Evolutionary conservation across 257 asterid species (phyloP), one percentile per base, ranked within the genome.

Genomic region (Agastache rugosa): DNA sequence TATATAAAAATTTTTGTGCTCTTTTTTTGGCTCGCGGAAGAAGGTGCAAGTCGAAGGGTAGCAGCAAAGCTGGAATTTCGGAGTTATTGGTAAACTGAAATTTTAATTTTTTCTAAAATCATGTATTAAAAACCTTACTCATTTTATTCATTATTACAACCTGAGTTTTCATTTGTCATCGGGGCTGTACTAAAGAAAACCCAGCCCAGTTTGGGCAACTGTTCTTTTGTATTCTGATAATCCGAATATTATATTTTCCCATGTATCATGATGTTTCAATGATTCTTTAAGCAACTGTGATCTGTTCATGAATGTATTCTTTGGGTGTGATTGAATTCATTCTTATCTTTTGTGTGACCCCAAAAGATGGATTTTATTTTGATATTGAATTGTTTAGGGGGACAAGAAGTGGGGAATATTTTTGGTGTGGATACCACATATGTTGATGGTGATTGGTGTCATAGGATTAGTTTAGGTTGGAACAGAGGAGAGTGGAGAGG

Each of bases 1-100:
- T 81, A 88, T 72, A 84, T 81, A 84, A 75, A 48, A 85, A 17
- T 64, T 84, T 85, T 83, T 83, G 86, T 78, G 83, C 87, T 73
- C 75, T 41, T 66, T 76, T 78, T 85, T 81, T 86, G 72, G 72
- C 80, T 71, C 83, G 62, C 20, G 45, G 50, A 47, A 67, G 39
- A 14, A 27, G 44, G 45, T 45, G 56, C 55, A 42, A 22, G 58
- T 69, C 8, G 50, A 31, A 41, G 77, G 77, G 63, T 4, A 72
- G 72, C 69, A 48, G 81, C 75, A 70, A 48, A 68, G 73, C 72
- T 67, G 84, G 76, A 37, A 45, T 65, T 63, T 61, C 72, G 77
- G 69, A 66, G 45, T 75, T 55, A 55, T 55, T 64, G 85, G 82
- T 71, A 45, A 63, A 69, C 68, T 47, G 62, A 56, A 41, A 45